A percentile compares a stretch with the other conserved stretches of the same genome.
phyloP scores from a whole-genome alignment of 1,284 basidiomycete species.

The Wallemia ichthyophaga region DNA sequence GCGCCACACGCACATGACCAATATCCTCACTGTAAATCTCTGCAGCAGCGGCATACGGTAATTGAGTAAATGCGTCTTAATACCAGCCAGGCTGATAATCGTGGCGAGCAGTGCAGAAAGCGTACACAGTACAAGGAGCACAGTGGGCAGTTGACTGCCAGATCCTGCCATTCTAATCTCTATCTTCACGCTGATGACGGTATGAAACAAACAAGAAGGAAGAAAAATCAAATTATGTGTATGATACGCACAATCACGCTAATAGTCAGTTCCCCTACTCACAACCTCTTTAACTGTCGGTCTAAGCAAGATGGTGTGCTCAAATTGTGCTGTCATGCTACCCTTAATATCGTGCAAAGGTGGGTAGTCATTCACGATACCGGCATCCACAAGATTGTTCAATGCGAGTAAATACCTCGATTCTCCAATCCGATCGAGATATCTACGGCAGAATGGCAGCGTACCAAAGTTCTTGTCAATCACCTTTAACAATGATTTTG shows the following conservation, averaged over 20 bases:
- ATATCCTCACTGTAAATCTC: slow-evolving; percentile 78
- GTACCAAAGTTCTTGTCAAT: slow-evolving; percentile 89
- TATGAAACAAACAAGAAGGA: too few species aligned
- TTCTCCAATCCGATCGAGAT: slow-evolving; percentile 78
- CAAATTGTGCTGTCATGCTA: slow-evolving; percentile 77
- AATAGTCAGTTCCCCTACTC: slow-evolving; percentile 77
- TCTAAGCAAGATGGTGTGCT: slow-evolving; percentile 71
- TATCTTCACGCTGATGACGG: neutral
- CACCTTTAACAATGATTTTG: slow-evolving; percentile 53
- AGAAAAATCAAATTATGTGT: too few species aligned
- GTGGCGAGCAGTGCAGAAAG: slow-evolving; percentile 23
- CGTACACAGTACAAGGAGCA: slow-evolving; percentile 32
- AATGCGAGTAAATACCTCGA: slow-evolving; percentile 79
- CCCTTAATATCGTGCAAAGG: slow-evolving; percentile 39
- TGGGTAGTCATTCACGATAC: slow-evolving; percentile 78
- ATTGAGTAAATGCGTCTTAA: neutral
- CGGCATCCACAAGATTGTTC: slow-evolving; percentile 62
- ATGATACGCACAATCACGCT: slow-evolving; percentile 1
- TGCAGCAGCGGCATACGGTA: slow-evolving; percentile 11
- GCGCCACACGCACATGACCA: slow-evolving; percentile 36
- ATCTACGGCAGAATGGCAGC: slow-evolving; percentile 78
- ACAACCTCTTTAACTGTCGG: slow-evolving; percentile 88
- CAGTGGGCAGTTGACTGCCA: slow-evolving; percentile 20
- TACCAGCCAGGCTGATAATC: neutral
- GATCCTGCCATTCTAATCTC: slow-evolving; percentile 13